Evolutionary conservation across 2,329 filamentous ascomycete species (phyloP), one percentile per base, ranked within the genome.

Genomic region (Lasiodiplodia sp.): DNA sequence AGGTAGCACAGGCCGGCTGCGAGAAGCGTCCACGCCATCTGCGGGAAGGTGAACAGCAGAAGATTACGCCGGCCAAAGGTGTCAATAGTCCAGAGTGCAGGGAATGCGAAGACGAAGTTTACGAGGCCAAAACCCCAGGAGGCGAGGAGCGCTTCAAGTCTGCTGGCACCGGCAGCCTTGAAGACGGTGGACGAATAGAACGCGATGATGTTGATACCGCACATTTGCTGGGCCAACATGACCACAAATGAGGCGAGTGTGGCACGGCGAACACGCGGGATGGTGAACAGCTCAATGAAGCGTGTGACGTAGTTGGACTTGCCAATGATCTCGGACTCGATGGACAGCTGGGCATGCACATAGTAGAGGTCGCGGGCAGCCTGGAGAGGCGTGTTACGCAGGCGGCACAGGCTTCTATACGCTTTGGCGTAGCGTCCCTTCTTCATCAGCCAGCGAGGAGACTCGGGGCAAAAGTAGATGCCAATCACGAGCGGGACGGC

Each of bases 211-310:
- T 81, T 83, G 71, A 81, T 70, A 31, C 87, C 87, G 69, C 87
- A 88, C 81, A 90, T 85, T 74, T 90, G 88, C 73, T 90, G 87
- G 0, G 81, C 82, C 72, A 89, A 89, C 93, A 96, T 96, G 72
- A 95, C 92, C 1, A 89, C 88, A 71, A 90, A 92, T 0, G 92
- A 91, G 6, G 92, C 93, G 37, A 92, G 84, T 3, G 90, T 94
- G 2, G 93, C 93, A 51, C 90, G 86, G 16, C 90, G 87, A 12
- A 92, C 83, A 57, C 91, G 87, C 1, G 91, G 89, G 68, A 93
- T 86, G 12, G 88, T 91, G 74, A 93, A 91, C 0, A 87, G 76
- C 75, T 92, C 87, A 47, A 85, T 47, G 70, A 82, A 81, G 49
- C 80, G 77, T 1, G 75, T 80, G 71, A 82, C 78, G 67, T 82